Conservation (phyloP, 2,329 filamentous ascomycete genomes). For the Cordyceps farinosa region DNA sequence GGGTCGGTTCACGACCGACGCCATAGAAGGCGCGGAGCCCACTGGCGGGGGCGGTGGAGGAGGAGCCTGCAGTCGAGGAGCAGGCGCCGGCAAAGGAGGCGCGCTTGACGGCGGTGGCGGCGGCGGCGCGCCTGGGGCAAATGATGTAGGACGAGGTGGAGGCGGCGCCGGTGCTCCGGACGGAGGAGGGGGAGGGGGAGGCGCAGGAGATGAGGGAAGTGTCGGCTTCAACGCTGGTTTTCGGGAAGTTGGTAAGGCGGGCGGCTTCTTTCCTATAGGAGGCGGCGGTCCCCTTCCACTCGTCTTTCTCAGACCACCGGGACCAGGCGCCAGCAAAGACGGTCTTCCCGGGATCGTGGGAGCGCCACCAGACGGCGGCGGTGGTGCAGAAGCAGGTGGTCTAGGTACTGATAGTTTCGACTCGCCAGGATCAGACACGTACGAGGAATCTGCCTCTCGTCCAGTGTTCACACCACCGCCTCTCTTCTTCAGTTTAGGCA, state of each 20-base stretch:
- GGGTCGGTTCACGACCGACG: conserved; percentile 42
- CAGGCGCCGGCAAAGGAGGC: conserved; percentile 35
- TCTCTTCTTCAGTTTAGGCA: conserved; percentile 89
- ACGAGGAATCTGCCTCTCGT: conserved; percentile 58
- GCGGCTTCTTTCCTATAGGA: conserved; percentile 72
- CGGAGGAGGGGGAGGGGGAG: conserved; percentile 39
- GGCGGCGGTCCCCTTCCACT: conserved; percentile 69
- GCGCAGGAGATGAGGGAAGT: conserved; percentile 32
- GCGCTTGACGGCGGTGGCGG: conserved; percentile 32
- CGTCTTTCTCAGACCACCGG: conserved; percentile 54
- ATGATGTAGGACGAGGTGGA: conserved; percentile 34
- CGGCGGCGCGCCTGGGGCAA: conserved; percentile 41
- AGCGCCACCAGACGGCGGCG: conserved; percentile 55
- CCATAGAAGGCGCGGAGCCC: conserved; percentile 35
- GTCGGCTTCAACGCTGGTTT: conserved; percentile 47
- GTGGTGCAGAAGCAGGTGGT: conserved; percentile 50
- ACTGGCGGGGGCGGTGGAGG: conserved; percentile 33
- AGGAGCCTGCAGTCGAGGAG: conserved; percentile 28
- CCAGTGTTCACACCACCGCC: conserved; percentile 76
- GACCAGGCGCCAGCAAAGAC: conserved; percentile 44
- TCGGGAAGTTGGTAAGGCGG: conserved; percentile 57
- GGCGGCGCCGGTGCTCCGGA: conserved; percentile 41
- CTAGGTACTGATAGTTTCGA: conserved; percentile 36
- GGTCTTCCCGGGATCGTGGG: conserved; percentile 58
- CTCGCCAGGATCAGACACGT: conserved; percentile 71